Evolutionary conservation across 2,329 filamentous ascomycete species (phyloP).

Genomic region (Chrysosporium queenslandicum): DNA sequence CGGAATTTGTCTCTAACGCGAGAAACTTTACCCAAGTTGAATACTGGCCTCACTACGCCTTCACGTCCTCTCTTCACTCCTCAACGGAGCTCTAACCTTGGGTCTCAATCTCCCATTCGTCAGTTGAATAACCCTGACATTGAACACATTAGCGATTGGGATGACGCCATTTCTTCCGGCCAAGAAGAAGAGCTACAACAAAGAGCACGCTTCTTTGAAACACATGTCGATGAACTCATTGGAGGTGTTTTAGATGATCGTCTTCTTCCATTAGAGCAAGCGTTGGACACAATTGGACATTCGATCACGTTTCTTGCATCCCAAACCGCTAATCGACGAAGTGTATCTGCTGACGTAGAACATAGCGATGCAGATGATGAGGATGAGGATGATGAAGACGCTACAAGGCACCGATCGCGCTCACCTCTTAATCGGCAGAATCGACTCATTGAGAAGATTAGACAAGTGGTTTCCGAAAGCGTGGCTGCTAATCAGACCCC

Average conservation of each 20-base stretch:
- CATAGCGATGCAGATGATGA: constrained; percentile 94
- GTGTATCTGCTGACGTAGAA: constrained; percentile 55
- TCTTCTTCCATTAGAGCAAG: constrained; percentile 69
- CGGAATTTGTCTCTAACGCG: constrained; percentile 39
- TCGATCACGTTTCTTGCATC: constrained; percentile 52
- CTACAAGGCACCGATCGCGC: constrained; percentile 52
- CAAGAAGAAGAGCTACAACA: constrained; percentile 75
- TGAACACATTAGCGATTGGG: constrained; percentile 79
- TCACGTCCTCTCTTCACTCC: constrained; percentile 44
- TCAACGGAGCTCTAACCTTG: constrained; percentile 54
- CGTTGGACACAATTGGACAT: constrained; percentile 65
- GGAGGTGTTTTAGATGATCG: constrained; percentile 65
- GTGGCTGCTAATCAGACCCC: constrained; percentile 29
- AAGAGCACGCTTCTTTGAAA: constrained; percentile 80
- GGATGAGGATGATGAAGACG: constrained; percentile 57
- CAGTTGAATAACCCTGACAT: constrained; percentile 52
- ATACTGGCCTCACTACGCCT: constrained; percentile 27
- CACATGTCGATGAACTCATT: constrained; percentile 77
- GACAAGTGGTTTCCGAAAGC: constrained; percentile 52
- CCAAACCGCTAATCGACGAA: constrained; percentile 47
- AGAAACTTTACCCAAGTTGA: constrained; percentile 38
- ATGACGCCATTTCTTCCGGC: constrained; percentile 68
- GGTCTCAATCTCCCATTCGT: constrained; percentile 47
- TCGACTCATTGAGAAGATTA: constrained; percentile 71
- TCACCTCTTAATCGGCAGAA: constrained; percentile 62